Evolutionary conservation across 805 yeast species (phyloP).

Genomic region (Metschnikowia peoriensis): DNA sequence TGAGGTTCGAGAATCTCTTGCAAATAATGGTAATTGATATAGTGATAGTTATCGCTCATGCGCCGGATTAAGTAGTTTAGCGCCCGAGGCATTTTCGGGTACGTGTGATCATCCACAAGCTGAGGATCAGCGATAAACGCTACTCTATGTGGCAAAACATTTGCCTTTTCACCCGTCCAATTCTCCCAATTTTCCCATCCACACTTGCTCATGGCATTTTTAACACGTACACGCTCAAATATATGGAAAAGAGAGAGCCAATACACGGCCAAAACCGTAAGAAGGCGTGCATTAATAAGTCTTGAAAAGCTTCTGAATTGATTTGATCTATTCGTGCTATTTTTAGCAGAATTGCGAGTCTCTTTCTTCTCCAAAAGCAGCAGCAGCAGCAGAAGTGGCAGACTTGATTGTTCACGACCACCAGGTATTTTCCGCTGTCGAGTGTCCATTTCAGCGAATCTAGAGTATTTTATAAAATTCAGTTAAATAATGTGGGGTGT

Average conservation of each 20-base stretch:
- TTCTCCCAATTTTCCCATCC: constrained; percentile 68
- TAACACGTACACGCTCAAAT: constrained; percentile 32
- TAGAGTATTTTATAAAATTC: background rate
- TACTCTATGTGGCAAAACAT: constrained; percentile 44
- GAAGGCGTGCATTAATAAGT: background rate
- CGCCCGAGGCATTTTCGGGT: constrained; percentile 62
- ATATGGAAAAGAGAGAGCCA: constrained; percentile 32
- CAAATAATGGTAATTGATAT: constrained; percentile 64
- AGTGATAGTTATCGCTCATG: constrained; percentile 76
- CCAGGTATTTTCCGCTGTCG: background rate
- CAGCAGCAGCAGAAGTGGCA: background rate
- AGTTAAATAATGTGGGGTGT: too few species aligned
- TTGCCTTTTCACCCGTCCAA: constrained; percentile 39
- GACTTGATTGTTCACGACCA: constrained; percentile 1
- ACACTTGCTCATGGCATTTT: constrained; percentile 25
- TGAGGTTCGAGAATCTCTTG: constrained; percentile 68
- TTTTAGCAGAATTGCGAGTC: background rate
- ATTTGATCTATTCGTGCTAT: background rate
- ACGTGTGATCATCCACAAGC: constrained; percentile 82
- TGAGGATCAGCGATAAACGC: constrained; percentile 89
- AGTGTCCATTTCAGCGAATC: background rate
- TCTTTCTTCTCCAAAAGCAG: background rate
- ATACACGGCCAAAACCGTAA: constrained; percentile 6
- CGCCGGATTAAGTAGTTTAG: constrained; percentile 55
- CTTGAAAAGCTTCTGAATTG: background rate